These are phyloP conservation scores for Corymbia calophylla DNA, from an alignment of 441 rosid genomes.

Conservation along the genomic window DNA sequence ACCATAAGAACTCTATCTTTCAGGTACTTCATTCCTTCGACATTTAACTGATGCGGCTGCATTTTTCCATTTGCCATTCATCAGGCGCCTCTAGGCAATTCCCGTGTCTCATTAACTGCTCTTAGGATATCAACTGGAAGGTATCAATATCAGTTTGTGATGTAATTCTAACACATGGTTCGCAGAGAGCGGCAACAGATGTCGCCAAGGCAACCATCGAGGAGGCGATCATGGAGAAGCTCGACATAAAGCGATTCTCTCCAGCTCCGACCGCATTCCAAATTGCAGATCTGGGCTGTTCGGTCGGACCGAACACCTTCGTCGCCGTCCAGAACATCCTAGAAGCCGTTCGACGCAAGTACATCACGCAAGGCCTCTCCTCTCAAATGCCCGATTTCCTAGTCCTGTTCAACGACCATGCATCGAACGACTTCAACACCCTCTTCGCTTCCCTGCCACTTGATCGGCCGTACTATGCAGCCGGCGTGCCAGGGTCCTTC, in stretches of 20 bases:
- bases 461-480: conserved; percentile 5
- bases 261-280: conserved; percentile 10
- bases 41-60: not conserved
- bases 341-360: conserved; percentile 18
- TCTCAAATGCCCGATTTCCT: conserved; percentile 17
- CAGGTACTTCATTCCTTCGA: conserved; percentile 6
- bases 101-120: not conserved
- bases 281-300: conserved; percentile 42
- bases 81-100: not conserved
- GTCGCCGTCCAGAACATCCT: conserved; percentile 19
- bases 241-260: conserved; percentile 5
- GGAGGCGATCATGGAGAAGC: conserved; percentile 12
- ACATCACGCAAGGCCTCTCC: not conserved
- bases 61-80: not conserved
- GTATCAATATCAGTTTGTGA: not conserved
- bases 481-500: conserved; percentile 24
- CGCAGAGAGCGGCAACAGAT: conserved; percentile 17
- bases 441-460: conserved; percentile 21
- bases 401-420: conserved; percentile 32
- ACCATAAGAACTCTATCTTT: conserved; percentile 12
- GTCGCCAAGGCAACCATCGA: conserved; percentile 21
- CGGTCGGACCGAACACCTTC: conserved; percentile 37
- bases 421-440: conserved; percentile 33
- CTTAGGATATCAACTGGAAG: not conserved
- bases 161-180: not conserved